Percentiles rank a stretch among this genome's conserved stretches.
phyloP scores from a whole-genome alignment of 768 basidiomycete species.

The Crassisporium funariophilum region DNA sequence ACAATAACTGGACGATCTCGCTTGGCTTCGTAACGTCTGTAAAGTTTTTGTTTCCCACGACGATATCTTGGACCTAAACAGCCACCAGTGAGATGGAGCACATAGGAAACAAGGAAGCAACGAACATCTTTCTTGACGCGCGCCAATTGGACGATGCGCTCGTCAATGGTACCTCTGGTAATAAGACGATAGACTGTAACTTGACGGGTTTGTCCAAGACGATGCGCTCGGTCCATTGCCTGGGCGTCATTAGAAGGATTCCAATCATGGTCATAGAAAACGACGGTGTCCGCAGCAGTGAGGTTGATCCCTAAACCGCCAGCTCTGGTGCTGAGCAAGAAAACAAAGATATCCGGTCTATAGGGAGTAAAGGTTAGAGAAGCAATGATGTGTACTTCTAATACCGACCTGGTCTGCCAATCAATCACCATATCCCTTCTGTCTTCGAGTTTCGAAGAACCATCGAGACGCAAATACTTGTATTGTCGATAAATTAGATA shows the following conservation, averaged over 20 bases:
- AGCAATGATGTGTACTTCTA: not conserved
- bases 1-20: conserved; percentile 92
- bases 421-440: conserved; percentile 98
- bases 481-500: conserved; percentile 96
- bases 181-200: conserved; percentile 96
- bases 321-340: conserved; percentile 90
- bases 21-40: conserved; percentile 92
- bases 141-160: conserved; percentile 95
- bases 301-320: conserved; percentile 97
- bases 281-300: conserved; percentile 93
- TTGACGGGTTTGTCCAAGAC: conserved; percentile 94
- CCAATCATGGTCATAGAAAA: conserved; percentile 96
- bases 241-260: conserved; percentile 98
- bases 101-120: conserved; percentile 5
- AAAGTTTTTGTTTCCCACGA: conserved; percentile 95
- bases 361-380: conserved; percentile 4
- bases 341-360: conserved; percentile 89
- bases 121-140: conserved; percentile 95
- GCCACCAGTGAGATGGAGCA: conserved; percentile 1
- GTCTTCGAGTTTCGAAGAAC: conserved; percentile 93
- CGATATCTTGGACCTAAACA: conserved; percentile 93
- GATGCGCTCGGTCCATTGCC: conserved; percentile 98
- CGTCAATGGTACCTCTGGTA: conserved; percentile 93
- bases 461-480: conserved; percentile 92
- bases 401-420: conserved; percentile 90